Evolutionary conservation across 192 early-diverging fungal genomes (phyloP).

Genomic region (Funneliformis mosseae): DNA sequence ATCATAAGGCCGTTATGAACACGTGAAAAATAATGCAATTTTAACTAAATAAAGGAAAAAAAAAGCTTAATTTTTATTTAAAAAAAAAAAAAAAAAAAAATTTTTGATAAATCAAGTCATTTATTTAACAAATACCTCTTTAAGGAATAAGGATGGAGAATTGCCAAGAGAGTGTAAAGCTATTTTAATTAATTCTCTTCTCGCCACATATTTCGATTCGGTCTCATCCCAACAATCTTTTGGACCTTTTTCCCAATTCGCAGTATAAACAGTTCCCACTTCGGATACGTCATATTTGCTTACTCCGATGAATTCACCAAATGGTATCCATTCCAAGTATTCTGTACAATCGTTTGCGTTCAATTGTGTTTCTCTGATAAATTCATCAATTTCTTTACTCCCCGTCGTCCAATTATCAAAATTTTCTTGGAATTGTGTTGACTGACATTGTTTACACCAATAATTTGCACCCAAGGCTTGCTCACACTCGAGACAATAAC

Average conservation of each 20-base stretch:
- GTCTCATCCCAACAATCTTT: conserved; percentile 20
- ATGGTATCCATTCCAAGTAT: conserved; percentile 31
- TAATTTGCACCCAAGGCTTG: background rate
- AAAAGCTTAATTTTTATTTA: background rate
- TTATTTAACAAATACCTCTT: too few species aligned
- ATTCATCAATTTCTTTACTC: conserved; percentile 7
- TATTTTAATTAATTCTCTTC: conserved; percentile 13
- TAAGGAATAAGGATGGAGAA: background rate
- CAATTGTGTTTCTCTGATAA: conserved; percentile 24
- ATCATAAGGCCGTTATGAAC: conserved; percentile 20
- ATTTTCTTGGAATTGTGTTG: conserved; percentile 14
- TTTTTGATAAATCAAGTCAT: too few species aligned
- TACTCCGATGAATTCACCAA: conserved; percentile 3
- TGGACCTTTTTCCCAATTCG: conserved; percentile 20
- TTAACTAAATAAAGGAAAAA: background rate
- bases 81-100: background rate
- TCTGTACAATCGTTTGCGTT: conserved; percentile 13
- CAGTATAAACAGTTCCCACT: conserved; percentile 9
- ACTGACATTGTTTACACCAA: conserved; percentile 27
- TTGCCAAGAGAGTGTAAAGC: conserved; percentile 9
- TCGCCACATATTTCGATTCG: background rate
- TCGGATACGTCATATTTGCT: background rate
- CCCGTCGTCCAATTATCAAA: conserved; percentile 32
- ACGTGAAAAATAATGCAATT: conserved; percentile 4
- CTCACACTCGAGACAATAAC: conserved; percentile 21